Base-by-base conservation (phyloP, 1,139 yeast genomes). In the Casaregolazyma lundiana region DNA sequence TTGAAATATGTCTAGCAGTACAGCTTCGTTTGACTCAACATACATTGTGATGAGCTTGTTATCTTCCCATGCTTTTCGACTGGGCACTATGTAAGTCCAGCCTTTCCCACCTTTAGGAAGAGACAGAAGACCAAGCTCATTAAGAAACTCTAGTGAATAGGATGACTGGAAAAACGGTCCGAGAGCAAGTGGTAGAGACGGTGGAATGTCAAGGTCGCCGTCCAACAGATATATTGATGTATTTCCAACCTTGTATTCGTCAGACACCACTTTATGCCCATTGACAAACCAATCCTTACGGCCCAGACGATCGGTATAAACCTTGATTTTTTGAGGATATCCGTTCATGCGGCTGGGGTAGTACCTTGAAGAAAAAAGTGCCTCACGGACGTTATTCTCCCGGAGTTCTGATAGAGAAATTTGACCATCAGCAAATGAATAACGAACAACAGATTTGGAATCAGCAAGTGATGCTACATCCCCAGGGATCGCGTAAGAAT, bases 71-170 rank as follows among this genome's bases (percentile, higher is more conserved):
- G 94, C 78, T 21, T 71, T 66, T 20, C 86, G 81, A 51, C 92
- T 82, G 0, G 97, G 98, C 35, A 90, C 66, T 45, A 92, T 78
- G 0, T 84, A 68, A 0, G 97, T 79, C 67, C 86, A 87, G 0
- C 96, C 95, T 2, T 34, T 38, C 16, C 66, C 64, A 47, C 79
- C 76, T 8, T 63, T 61, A 3, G 70, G 64, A 21, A 78, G 68
- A 44, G 72, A 70, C 20, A 76, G 57, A 32, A 80, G 54, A 6
- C 67, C 70, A n/a, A 77, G 63, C 19, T 78, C 75, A 17, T 76
- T 72, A 42, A 83, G 55, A 46, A 79, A 75, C 6, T 66, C 59
- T 43, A 80, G 58, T 0, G 84, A 73, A 50, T 68, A 73, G 0
- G 85, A 71, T 50, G 81, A 76, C 39, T 74, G 73, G 42, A 72